phyloP scores from a whole-genome alignment of 176 grass and related monocot species.

The maize (Zea mays) region Zm-B73-REFERENCE-NAM-5.0 NC_050097.1:179197001-179197500 shows the following conservation, averaged over 20 bases:
- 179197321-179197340: conserved; percentile 86
- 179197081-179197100: neutral
- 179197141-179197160: no score
- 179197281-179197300: conserved; percentile 36
- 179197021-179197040: neutral
- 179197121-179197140: no score
- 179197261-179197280: neutral
- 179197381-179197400: conserved; percentile 78
- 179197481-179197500: neutral
- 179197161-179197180: no score
- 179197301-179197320: conserved; percentile 83
- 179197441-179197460: neutral
- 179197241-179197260: neutral
- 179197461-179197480: neutral
- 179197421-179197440: conserved; percentile 11
- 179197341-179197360: conserved; percentile 78
- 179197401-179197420: conserved; percentile 94
- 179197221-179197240: neutral
- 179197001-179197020: neutral
- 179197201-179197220: neutral
- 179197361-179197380: conserved; percentile 88
- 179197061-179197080: neutral
- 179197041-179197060: neutral
- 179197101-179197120: no score
- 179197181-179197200: no score